Conservation (phyloP, 192 early-diverging fungal genomes). For the Kappamyces sp. region DNA sequence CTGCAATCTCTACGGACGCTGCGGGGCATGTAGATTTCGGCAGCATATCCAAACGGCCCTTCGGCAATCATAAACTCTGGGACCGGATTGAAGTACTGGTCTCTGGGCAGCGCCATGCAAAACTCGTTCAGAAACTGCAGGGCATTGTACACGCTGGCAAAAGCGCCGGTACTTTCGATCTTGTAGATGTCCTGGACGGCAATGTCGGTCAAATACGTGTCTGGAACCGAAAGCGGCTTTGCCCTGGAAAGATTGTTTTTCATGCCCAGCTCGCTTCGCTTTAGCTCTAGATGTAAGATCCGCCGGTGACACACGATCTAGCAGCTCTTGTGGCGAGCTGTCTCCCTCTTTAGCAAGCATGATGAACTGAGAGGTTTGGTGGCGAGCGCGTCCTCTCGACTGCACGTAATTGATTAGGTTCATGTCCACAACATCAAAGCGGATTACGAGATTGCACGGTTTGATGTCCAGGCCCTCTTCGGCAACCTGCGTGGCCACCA, state of each 20-base stretch:
- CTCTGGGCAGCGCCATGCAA: constrained; percentile 64
- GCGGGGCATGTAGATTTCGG: constrained; percentile 24
- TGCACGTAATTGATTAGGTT: constrained; percentile 46
- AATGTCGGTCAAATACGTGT: constrained; percentile 34
- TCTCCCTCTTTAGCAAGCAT: constrained; percentile 48
- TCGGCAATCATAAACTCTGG: constrained; percentile 48
- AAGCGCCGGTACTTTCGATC: constrained; percentile 61
- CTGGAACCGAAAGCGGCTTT: neutral
- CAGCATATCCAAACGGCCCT: constrained; percentile 15
- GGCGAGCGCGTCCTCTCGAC: constrained; percentile 80
- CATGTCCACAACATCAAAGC: constrained; percentile 46
- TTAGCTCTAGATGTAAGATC: constrained; percentile 13
- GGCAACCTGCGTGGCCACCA: constrained; percentile 85
- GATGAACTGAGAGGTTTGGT: constrained; percentile 64
- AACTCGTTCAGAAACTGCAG: constrained; percentile 62
- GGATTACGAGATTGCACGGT: constrained; percentile 80
- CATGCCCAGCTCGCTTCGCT: neutral
- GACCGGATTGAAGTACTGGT: constrained; percentile 36
- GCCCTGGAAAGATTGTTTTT: no score
- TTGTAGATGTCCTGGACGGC: constrained; percentile 45
- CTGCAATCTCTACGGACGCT: constrained; percentile 19
- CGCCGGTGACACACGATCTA: constrained; percentile 31
- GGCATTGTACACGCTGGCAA: constrained; percentile 64
- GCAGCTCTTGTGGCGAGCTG: neutral
- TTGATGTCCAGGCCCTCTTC: constrained; percentile 95